Evolutionary conservation across 768 basidiomycete species (phyloP).

Genomic region (Lentinula boryana): DNA sequence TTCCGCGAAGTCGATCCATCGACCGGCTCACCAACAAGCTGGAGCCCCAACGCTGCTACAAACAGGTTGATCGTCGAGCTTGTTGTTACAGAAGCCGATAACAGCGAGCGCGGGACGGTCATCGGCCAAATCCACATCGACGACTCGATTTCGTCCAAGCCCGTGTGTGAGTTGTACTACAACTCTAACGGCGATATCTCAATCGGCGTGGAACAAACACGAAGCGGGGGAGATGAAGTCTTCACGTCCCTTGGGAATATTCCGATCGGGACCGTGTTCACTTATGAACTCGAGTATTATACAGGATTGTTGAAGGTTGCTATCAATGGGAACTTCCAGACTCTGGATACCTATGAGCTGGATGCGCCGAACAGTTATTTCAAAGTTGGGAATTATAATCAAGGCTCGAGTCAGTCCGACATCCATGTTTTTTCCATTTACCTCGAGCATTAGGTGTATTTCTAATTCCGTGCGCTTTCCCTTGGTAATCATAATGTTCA

Average conservation of each 20-base stretch:
- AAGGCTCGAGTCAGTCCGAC: background rate
- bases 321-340: background rate
- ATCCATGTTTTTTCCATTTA: background rate
- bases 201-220: conserved; percentile 2
- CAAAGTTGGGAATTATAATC: conserved; percentile 4
- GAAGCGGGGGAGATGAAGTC: background rate
- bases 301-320: background rate
- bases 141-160: background rate
- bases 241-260: background rate
- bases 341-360: background rate
- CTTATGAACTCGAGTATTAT: background rate
- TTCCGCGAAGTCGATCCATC: background rate
- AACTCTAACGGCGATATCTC: conserved; percentile 1
- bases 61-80: background rate
- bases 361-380: conserved; percentile 4
- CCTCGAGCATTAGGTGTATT: background rate
- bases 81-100: background rate
- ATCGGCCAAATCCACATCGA: conserved; percentile 3
- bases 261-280: conserved; percentile 2
- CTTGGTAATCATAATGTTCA: too few species aligned
- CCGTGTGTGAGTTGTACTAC: conserved; percentile 4
- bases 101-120: background rate
- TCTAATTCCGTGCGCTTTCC: background rate
- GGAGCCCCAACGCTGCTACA: conserved; percentile 1
- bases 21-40: background rate